A percentile compares a stretch with the other conserved stretches of the same genome.
These are phyloP conservation scores for Haplographium delicatum DNA, from an alignment of 495 filamentous ascomycete genomes.

Conservation along the genomic window DNA sequence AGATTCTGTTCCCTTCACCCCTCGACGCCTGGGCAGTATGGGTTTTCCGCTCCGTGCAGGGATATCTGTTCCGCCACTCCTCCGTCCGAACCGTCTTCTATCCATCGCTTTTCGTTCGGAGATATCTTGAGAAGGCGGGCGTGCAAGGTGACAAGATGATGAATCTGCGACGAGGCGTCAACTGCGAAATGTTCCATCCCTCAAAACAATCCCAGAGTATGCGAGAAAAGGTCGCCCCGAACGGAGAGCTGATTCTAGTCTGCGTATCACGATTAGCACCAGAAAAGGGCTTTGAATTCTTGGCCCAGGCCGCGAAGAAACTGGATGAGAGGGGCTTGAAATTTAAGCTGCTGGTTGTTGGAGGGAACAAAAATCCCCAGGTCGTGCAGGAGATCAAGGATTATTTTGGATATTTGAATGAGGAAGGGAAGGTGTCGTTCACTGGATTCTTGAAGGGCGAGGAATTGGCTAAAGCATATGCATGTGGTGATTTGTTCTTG, in stretches of 20 bases:
- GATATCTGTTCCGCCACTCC: conserved; percentile 51
- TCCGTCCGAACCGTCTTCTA: conserved; percentile 59
- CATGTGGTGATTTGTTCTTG: conserved; percentile 55
- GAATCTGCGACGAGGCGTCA: conserved; percentile 54
- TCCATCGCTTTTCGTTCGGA: conserved; percentile 48
- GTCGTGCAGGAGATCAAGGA: conserved; percentile 50
- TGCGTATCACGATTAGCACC: conserved; percentile 55
- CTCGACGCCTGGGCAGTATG: conserved; percentile 49
- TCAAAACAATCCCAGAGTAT: conserved; percentile 39
- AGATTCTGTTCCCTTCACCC: conserved; percentile 53
- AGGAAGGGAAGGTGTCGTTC: conserved; percentile 47
- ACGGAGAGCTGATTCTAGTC: conserved; percentile 54
- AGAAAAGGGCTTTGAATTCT: conserved; percentile 61
- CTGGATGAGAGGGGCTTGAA: conserved; percentile 46
- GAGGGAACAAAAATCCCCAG: conserved; percentile 53
- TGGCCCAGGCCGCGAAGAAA: conserved; percentile 42
- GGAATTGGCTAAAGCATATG: conserved; percentile 50
- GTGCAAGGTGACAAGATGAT: conserved; percentile 46
- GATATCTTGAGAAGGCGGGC: conserved; percentile 46
- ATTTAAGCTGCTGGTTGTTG: conserved; percentile 58
- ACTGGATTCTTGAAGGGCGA: conserved; percentile 52
- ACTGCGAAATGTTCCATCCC: conserved; percentile 51
- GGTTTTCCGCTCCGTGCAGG: conserved; percentile 49
- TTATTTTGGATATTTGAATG: conserved; percentile 40
- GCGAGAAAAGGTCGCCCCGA: conserved; percentile 44